Evolutionary conservation across 495 filamentous ascomycete species (phyloP), one percentile per base, ranked within the genome.

Genomic region (Chaetomidium leptoderma): DNA sequence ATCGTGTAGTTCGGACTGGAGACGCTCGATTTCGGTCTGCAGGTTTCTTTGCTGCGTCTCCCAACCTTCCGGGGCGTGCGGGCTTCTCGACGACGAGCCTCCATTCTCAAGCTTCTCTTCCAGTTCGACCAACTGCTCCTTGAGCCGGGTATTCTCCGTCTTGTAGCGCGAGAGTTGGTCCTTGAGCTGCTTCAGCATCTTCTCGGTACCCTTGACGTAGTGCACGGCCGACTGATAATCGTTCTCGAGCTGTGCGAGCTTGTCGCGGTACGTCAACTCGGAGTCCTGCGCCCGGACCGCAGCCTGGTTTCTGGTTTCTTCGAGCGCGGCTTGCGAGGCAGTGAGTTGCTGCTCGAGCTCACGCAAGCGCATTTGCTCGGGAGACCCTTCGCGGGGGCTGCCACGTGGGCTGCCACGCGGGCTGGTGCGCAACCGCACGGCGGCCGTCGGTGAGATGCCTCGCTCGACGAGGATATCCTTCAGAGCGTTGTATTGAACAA

Each of bases 211-310:
- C 67, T 96, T 95, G 61, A 99, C 90, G 67, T 99, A 99, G 72
- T 96, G 92, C n/a, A 97, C 92, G 13, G 95, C 92, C n/a, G 95
- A 96, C 68, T 95, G 91, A 68, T 99, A 96, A 67, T 99, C 93
- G 68, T 89, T 91, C 68, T 97, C 91, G 23, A 99, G 83, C 66
- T 95, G 89, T 53, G 87, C 83, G 53, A 99, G 77, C 70, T 96
- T 97, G 69, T 95, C 92, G 47, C 89, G 85, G 74, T 92, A 97
- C 45, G 86, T 83, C 59, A 82, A 79, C 50, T 92, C 90, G 17
- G 89, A 85, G 66, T 96, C 90, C 64, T 93, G 85, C 55, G 90
- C 85, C 32, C 90, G 88, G 47, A 80, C 73, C 59, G 92, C 90
- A 46, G 88, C 89, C 7, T 78, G 79, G 33, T 81, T 71, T 69